Evolutionary conservation across 768 basidiomycete species (phyloP), one percentile per base, ranked within the genome.

Genomic region (Trametes cinnabarina): DNA sequence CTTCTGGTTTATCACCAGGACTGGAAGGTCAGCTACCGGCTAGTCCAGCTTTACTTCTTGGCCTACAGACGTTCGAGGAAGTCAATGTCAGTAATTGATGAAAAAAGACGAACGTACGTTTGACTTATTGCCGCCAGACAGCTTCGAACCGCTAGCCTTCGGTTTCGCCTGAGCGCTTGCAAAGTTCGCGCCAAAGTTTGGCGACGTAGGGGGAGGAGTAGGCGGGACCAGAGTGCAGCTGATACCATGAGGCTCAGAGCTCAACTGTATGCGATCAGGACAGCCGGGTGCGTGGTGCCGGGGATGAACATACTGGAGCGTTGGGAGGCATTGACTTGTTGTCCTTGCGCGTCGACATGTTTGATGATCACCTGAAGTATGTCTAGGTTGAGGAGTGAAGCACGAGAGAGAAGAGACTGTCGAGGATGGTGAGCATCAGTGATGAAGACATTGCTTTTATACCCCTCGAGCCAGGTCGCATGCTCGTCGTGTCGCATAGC

Each of bases 241-340:
- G 34, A 55, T 55, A 4, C 54, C 54, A 20, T 55, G 54, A 20
- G 54, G 54, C 25, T 55, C 54, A 22, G 46, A 41, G 46, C 54
- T 55, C 46, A 25, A 1, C 54, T 55, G n/a, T 10, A 1, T 4
- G 2, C 15, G 5, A 20, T 17, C 4, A 23, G 7, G 6, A 14
- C 3, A 11, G n/a, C 11, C 14, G 3, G 8, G 34, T 1, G 6
- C 8, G 7, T 4, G 0, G 4, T 5, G 11, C 4, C 4, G 17
- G 3, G 12, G 14, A 37, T 2, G n/a, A 15, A 39, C 54, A 17
- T 32, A 55, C 54, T 46, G 54, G 54, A 2, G 54, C 54, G 44
- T 47, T 25, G 4, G 54, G 54, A 35, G 37, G 54, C 15, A 25
- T 10, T 17, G 44, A n/a, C 46, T 47, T 47, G 35, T 19, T 6